Base-by-base conservation (phyloP, 78 protist genomes). In the slime mould (Dictyostelium discoideum) region DNA sequence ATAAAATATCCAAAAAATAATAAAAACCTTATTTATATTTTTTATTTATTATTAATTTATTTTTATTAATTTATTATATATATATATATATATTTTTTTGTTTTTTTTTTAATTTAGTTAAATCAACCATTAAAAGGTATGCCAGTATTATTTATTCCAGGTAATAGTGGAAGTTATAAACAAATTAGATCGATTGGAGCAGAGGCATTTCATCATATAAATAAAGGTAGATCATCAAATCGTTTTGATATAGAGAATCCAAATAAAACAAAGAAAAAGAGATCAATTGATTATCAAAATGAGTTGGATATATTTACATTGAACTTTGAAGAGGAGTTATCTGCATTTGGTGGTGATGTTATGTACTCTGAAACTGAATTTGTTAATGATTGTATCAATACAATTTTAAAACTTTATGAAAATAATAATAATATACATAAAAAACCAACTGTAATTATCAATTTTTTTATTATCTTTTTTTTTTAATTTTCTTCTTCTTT, bases 311-410 rank as follows among this genome's bases (percentile, higher is more conserved):
- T 95, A 54, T 95, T 95, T 65, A 81, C 94, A 29, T 10, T 95
- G 14, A 84, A 87, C 54, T 95, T 95, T 37, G 94, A 95, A 39
- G 97, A 95, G 7, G 97, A 95, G 57, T 44, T 95, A 14, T 95
- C 97, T 11, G 97, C 97, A 13, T 65, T 95, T n/a, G 92, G 94
- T 78, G 97, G 97, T 76, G 97, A 95, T 39, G 65, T 95, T 1
- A 85, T 95, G 88, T 86, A 67, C 69, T 46, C 92, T 20, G 95
- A 95, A 26, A 72, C 94, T 2, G 86, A 65, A 46, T 95, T 88
- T 24, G 97, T 95, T 5, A 95, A 95, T 60, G 95, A 88, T 5
- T 95, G 95, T 72, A 92, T 95, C 13, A 86, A 42, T 29, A 32
- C 83, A 20, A 95, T 95, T 50, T 73, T 95, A 48, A 80, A 82